Percentiles rank a stretch among this genome's conserved stretches.
Evolutionary conservation across 2,329 filamentous ascomycete genomes (phyloP).

Genomic region (Dactylonectria estremocensis): DNA sequence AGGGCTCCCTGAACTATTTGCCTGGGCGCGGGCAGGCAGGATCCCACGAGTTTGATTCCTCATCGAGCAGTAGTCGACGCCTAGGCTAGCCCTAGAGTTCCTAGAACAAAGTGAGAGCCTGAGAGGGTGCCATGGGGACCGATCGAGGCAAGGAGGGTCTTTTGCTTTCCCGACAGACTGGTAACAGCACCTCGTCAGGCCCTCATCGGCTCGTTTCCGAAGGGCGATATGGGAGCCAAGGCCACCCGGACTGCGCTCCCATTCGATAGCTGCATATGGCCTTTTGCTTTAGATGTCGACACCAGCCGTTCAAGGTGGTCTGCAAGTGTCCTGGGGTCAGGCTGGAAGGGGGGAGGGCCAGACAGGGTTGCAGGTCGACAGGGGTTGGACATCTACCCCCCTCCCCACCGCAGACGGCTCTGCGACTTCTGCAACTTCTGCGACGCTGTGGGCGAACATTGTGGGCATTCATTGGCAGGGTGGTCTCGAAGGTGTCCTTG

Average conservation of each 20-base stretch:
- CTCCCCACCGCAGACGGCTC: constrained; percentile 1
- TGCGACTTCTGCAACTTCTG: not conserved
- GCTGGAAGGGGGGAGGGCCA: constrained; percentile 10
- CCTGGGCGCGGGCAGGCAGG: too few relatives aligned
- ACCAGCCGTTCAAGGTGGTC: constrained; percentile 9
- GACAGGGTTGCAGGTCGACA: constrained; percentile 25
- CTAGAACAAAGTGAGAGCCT: too few relatives aligned
- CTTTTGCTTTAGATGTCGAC: constrained; percentile 20
- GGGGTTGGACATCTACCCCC: constrained; percentile 13
- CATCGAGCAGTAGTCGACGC: too few relatives aligned
- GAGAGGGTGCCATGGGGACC: constrained; percentile 26
- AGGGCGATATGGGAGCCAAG: constrained; percentile 18
- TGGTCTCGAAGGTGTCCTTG: not conserved
- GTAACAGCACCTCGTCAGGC: constrained; percentile 39
- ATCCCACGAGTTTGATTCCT: too few relatives aligned
- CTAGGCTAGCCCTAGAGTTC: too few relatives aligned
- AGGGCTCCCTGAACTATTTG: not conserved
- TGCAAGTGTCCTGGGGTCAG: constrained; percentile 8
- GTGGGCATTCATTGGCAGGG: too few relatives aligned
- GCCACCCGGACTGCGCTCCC: constrained; percentile 8
- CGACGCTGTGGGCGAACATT: not conserved
- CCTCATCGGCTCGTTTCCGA: constrained; percentile 36
- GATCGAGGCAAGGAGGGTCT: constrained; percentile 32
- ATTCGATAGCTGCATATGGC: constrained; percentile 27
- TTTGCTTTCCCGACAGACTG: constrained; percentile 45